phyloP scores from a whole-genome alignment of 306 rosid genomes.

The Ammopiptanthus mongolicus region DNA sequence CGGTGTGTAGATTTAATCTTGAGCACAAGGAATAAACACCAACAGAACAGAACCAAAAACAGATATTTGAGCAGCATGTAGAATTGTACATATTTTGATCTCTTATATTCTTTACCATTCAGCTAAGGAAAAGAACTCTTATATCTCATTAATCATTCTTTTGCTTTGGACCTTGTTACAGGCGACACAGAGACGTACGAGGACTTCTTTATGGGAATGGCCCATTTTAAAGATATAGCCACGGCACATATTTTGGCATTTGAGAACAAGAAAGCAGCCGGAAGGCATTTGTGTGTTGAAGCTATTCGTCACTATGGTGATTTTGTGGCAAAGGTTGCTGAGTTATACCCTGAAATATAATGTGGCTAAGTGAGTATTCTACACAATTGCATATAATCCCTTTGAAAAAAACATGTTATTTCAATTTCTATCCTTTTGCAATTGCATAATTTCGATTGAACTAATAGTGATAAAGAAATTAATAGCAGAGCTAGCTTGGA shows the following conservation, averaged over 20 bases:
- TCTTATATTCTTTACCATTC: background rate
- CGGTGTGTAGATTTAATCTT: background rate
- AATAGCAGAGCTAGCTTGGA: background rate
- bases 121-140: background rate
- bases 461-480: background rate
- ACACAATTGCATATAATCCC: background rate
- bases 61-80: background rate
- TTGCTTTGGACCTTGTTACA: slow-evolving; percentile 5
- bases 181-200: slow-evolving; percentile 69
- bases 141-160: too few relatives aligned
- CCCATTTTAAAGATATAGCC: slow-evolving; percentile 85
- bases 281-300: slow-evolving; percentile 80
- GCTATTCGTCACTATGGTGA: slow-evolving; percentile 76
- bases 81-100: background rate
- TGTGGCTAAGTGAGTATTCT: slow-evolving; percentile 48
- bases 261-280: slow-evolving; percentile 66
- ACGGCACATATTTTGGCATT: slow-evolving; percentile 74
- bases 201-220: slow-evolving; percentile 66
- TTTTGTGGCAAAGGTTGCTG: slow-evolving; percentile 54
- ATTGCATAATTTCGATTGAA: background rate
- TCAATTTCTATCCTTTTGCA: background rate
- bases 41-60: background rate
- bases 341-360: slow-evolving; percentile 71
- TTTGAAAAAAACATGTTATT: background rate
- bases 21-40: background rate